Evolutionary conservation across 1,284 basidiomycete genomes (phyloP), one percentile per base, ranked within the genome.

Genomic region (Ustilago cynodontis): DNA sequence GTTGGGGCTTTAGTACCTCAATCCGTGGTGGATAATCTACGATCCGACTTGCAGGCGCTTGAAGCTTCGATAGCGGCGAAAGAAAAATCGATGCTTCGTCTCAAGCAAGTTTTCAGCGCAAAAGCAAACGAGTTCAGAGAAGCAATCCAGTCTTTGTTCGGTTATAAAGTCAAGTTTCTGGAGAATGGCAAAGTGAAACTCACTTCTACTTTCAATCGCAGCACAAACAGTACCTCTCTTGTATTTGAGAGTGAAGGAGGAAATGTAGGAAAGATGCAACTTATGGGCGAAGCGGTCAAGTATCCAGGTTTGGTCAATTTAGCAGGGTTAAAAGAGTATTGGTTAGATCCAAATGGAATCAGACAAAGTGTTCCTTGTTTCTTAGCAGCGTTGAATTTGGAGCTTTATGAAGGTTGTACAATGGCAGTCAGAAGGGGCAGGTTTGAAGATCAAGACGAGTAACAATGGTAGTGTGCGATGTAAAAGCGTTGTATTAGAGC

Each of bases 71-170:
- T 87, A 8, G 70, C 69, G 28, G 71, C 88, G 16, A 88, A 91
- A 81, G 92, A 94, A 83, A 94, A 93, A 83, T 88, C 92, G 28
- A 86, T 93, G 28, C 79, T 91, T 45, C 88, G 93, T 22, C 87
- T 95, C 22, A 90, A 93, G 80, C 89, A 94, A 83, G 86, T 86
- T 1, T 94, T 92, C 82, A 86, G 88, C 0, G 90, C 90, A 37
- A 95, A 94, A 85, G 91, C 90, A 3, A 89, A 90, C 54, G 93
- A 94, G 82, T 94, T 95, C 86, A 89, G 92, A 18, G 92, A 93
- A 77, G 91, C 92, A 14, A 91, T 94, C 55, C 90, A 91, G 0
- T 90, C 91, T 0, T 90, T 95, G 50, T 89, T 95, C 1, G 94
- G 94, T 2, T 90, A 93, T 77, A 94, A 94, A 85, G 88, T 95